Base-by-base conservation (phyloP, 1,284 basidiomycete species). In the Trametes polyzona region DNA sequence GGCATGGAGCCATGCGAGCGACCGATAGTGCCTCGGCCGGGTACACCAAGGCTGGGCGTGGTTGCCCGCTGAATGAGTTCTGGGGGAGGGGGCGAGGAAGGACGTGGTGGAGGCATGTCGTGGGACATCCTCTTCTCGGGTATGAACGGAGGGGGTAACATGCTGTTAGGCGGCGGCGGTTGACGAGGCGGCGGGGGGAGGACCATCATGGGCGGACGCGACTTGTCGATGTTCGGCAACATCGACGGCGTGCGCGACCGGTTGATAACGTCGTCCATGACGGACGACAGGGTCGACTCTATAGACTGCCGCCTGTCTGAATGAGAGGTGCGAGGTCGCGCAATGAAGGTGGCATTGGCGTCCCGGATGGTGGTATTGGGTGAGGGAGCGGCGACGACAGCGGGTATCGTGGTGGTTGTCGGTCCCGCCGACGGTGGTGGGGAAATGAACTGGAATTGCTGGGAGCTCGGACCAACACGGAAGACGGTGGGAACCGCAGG, bases 61-160 rank as follows among this genome's bases (percentile, higher is more conserved):
- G 91, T 91, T 1, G 93, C 92, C 23, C 93, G 88, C 64, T 92
- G 87, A 59, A 95, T 86, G 65, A 94, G 88, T 57, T 96, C 93
- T 12, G 89, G 79, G 4, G 94, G 95, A 5, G 94, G 93, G 1
- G 95, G 93, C 0, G 95, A 96, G 0, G 86, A 90, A 0, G 95
- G 93, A 47, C 93, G 80, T 19, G 90, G 88, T 4, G 94, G 93
- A 8, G 88, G 86, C 6, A 74, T 69, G 56, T 87, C 86, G 55
- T 78, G 74, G 8, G 78, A 78, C 10, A 83, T 73, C 55, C 85
- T 82, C 65, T 80, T 80, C 33, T 90, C 88, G 35, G 89, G 89
- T 65, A 91, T 83, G 69, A 90, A 88, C 30, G 82, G 73, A 21
- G 93, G 91, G 16, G 88, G 88, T n/a, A 75, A 80, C 85, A 91